Evolutionary conservation across 495 filamentous ascomycete species (phyloP), one percentile per base, ranked within the genome.

Genomic region (Amphirosellinia nigrospora): DNA sequence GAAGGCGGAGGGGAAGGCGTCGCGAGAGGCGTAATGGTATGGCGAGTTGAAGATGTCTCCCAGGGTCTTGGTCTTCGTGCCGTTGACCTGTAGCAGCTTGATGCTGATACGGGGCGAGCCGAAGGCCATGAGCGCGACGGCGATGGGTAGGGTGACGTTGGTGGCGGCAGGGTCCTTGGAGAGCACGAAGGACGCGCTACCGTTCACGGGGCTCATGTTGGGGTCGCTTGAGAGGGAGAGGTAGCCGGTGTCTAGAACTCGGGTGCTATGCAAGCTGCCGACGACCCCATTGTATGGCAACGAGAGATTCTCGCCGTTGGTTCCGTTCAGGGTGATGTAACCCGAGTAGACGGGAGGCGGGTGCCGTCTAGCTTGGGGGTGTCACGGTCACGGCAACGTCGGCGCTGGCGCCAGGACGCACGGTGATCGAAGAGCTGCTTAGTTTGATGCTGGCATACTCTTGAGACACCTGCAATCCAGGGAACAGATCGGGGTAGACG

Each of bases 301-400:
- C 11, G 83, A 83, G 36, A 85, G 75, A 28, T 75, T 76, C 16
- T 82, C 79, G 48, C 83, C 82, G 74, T 86, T 85, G 26, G 83
- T 79, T 68, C 83, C 82, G 70, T 82, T 85, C 67, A 87, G 62
- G 48, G 83, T 74, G 50, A 87, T 80, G 76, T 85, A 86, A 62
- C 86, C 86, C 0, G 84, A 86, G 72, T 86, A 87, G 16, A 87
- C 81, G 1, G 83, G 84, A 87, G 78, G 15, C 80, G 83, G 38
- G 74, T 73, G 55, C 78, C 72, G 23, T 85, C 71, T 1, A 86
- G 71, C 11, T 70, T 67, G 21, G 86, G 86, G 84, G 75, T 7
- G 76, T 79, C 32, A 81, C 80, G 0, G 75, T 81, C 64, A 86
- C 83, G 7, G 77, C 75, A 68, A 87, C 70, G 30, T 75, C 74